A percentile compares a stretch with the other conserved stretches of the same genome.
Conservation (phyloP, 2,329 filamentous ascomycete species). For the Botrytis galanthina region DNA sequence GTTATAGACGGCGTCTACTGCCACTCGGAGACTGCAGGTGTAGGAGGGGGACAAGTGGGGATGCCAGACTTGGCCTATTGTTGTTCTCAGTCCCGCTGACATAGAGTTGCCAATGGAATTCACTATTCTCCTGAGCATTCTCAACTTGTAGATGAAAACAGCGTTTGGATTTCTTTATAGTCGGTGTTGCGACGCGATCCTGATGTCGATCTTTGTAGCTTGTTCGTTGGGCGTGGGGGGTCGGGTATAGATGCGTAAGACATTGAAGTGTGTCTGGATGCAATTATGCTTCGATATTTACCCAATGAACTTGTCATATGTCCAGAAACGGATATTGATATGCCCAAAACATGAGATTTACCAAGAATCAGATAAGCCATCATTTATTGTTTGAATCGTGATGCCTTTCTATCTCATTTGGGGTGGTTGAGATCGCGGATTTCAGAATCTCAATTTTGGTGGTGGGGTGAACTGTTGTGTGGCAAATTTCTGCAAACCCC, state of each 20-base stretch:
- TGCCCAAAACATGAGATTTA: background rate
- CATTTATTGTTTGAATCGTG: background rate
- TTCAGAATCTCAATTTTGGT: background rate
- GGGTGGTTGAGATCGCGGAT: background rate
- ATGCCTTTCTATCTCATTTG: background rate
- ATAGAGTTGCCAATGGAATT: background rate
- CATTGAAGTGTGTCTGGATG: background rate
- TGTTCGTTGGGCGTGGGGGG: background rate
- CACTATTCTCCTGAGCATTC: background rate
- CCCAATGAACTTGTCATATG: background rate
- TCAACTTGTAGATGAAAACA: background rate
- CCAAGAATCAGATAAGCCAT: background rate
- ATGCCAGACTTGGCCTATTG: background rate
- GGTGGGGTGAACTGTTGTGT: background rate
- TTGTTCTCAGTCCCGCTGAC: background rate
- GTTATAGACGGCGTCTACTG: background rate
- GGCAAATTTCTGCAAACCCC: background rate
- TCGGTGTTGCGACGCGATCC: background rate
- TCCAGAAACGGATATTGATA: background rate
- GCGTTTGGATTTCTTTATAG: background rate
- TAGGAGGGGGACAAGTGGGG: background rate
- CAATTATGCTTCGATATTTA: background rate
- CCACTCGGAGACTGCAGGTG: background rate
- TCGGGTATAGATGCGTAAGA: background rate
- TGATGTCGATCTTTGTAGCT: background rate